Evolutionary conservation across 345 rosid genomes (phyloP), one percentile per base, ranked within the genome.

Genomic region (Reutealis trisperma): DNA sequence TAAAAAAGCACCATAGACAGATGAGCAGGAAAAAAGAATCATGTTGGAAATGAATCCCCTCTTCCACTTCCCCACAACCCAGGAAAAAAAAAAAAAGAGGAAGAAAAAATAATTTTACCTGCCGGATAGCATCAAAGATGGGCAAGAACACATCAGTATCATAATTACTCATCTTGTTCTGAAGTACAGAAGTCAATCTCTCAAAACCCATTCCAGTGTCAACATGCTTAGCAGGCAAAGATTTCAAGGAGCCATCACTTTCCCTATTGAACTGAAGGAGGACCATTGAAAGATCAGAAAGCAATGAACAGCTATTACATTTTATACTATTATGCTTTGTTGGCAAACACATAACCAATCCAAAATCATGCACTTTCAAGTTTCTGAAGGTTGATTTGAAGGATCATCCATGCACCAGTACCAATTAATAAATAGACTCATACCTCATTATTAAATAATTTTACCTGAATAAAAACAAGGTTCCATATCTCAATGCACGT

Each of bases 181-280:
- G 99, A 70, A 96, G 94, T 73, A 93, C 83, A 61, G 97, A 92
- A 80, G 97, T 89, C 85, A 96, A 79, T 82, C 98, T 91, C 86
- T 96, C 99, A 73, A 96, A 93, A 25, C 99, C 99, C 99, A 96
- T 0, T 75, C 99, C 99, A 45, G 97, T 96, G 80, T 96, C 99
- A 78, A 96, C 99, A 88, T 96, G 99, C 92, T 91, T 92, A 72
- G 98, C 92, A 61, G 99, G 99, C 64, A 96, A 86, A 82, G 90
- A 83, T 82, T 91, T 96, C 75, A 96, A 85, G 49, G 94, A 86
- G 45, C 97, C 93, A 85, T 93, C 97, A 61, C 79, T 87, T 88
- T 96, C 99, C 87, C 99, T 85, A 72, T 96, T 96, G 83, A 89
- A 93, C 99, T 96, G 83, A 72, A 79, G 55, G 71, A 79, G 55